Base-by-base conservation (phyloP, 768 basidiomycete species). In the Suillus fuscotomentosus region DNA sequence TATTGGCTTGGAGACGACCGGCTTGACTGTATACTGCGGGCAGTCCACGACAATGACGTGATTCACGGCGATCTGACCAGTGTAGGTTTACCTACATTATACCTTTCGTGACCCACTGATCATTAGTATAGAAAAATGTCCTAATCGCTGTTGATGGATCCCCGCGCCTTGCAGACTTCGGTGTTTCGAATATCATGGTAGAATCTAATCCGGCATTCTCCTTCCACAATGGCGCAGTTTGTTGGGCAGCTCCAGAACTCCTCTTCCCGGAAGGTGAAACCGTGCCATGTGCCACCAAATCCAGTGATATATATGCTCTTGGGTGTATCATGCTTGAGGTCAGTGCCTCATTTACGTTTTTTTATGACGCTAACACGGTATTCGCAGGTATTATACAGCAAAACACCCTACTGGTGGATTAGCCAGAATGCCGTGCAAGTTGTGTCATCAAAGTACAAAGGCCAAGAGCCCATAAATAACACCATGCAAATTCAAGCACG, bases 281-380 rank as follows among this genome's bases (percentile, higher is more conserved):
- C 7, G 57, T 41, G 8, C 50, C 56, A n/a, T 69, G 71, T 61
- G 13, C 47, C 2, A 59, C 60, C 3, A 62, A 63, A 5, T 60
- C 68, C 47, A 80, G 73, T 63, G 82, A 84, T 70, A 76, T 82
- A n/a, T 84, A 77, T 15, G 81, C 81, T 2, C 80, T 80, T 62
- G 81, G 81, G 9, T 78, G 80, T 68, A 76, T 81, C 17, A 69
- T 70, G 39, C 48, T 64, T 17, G 57, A 66, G 63, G 65, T 51
- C 79, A 27, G 39, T 42, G 3, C 8, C 77, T 68, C 79, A n/a
- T 78, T 80, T 42, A 9, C 3, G 3, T 59, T 15, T n/a, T 1
- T 1, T 17, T 6, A n/a, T 15, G 2, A 54, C 4, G n/a, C 20
- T 67, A 17, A 59, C 31, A 7, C 38, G 13, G 9, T 42, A 24